Conservation (phyloP, 192 early-diverging fungal genomes). For the Podila horticola region DNA sequence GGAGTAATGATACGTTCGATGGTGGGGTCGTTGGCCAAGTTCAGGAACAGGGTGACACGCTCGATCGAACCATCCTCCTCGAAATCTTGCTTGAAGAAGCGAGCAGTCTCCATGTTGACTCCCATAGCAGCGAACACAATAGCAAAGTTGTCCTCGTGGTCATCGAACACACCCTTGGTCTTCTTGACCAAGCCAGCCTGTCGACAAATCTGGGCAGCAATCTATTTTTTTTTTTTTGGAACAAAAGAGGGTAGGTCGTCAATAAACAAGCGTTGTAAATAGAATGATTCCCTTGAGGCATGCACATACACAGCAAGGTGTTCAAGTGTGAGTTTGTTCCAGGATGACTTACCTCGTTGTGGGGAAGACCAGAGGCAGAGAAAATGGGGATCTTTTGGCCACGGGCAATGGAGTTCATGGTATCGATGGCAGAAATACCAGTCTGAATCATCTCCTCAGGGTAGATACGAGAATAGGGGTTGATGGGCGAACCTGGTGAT, state of each 20-base stretch:
- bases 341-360: conserved; percentile 84
- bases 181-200: conserved; percentile 97
- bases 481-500: conserved; percentile 88
- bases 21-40: conserved; percentile 99
- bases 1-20: conserved; percentile 99
- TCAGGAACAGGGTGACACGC: conserved; percentile 97
- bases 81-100: conserved; percentile 99
- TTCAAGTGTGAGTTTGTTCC: neutral
- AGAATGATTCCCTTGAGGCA: neutral
- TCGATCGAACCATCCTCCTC: conserved; percentile 99
- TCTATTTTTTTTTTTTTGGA: conserved; percentile 60
- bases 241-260: neutral
- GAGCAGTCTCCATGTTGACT: conserved; percentile 99
- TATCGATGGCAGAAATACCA: conserved; percentile 98
- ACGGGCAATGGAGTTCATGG: conserved; percentile 99
- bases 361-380: conserved; percentile 97
- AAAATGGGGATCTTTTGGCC: conserved; percentile 99
- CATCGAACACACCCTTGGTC: conserved; percentile 94
- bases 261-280: neutral
- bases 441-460: conserved; percentile 99
- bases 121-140: conserved; percentile 99
- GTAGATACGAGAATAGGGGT: conserved; percentile 99
- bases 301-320: neutral
- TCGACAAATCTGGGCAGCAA: conserved; percentile 99
- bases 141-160: conserved; percentile 98